These are phyloP conservation scores for Saccharomyces kudriavzevii DNA, from an alignment of 805 yeast genomes.

Conservation along the genomic window DNA sequence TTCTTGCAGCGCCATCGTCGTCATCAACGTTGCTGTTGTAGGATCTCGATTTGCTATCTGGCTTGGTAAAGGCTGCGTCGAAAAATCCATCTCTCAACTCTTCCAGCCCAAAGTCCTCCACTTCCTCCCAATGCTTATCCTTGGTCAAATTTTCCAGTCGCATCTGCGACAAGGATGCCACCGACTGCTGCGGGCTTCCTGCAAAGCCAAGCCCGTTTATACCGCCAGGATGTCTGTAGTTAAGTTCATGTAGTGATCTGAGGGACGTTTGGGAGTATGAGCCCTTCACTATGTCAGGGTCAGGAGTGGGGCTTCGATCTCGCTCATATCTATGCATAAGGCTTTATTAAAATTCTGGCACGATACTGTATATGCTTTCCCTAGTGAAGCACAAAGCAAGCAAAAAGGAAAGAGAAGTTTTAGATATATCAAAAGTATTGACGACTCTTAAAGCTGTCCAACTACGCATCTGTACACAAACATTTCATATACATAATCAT, in stretches of 20 bases:
- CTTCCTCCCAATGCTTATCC: slow-evolving; percentile 25
- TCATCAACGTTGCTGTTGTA: background rate
- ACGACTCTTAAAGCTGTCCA: background rate
- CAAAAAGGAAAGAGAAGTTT: background rate
- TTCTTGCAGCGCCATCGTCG: background rate
- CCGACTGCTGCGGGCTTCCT: slow-evolving; percentile 16
- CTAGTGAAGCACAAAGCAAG: background rate
- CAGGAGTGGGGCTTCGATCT: background rate
- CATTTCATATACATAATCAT: background rate
- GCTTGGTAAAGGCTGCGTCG: slow-evolving; percentile 36
- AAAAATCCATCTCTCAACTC: slow-evolving; percentile 44
- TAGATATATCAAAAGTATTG: background rate
- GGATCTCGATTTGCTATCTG: slow-evolving; percentile 5
- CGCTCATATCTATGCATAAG: background rate
- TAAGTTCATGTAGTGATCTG: slow-evolving; percentile 12
- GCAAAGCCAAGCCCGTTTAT: background rate
- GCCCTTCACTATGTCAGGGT: slow-evolving; percentile 18
- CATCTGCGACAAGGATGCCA: slow-evolving; percentile 32
- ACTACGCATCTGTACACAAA: background rate
- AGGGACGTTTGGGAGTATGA: slow-evolving; percentile 21
- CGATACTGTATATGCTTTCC: background rate
- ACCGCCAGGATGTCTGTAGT: background rate
- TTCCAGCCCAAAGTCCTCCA: slow-evolving; percentile 33
- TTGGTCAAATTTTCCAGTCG: slow-evolving; percentile 24
- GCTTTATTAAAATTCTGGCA: background rate